Conservation (phyloP, 2,329 filamentous ascomycete species). For the Phialophora chinensis region DNA sequence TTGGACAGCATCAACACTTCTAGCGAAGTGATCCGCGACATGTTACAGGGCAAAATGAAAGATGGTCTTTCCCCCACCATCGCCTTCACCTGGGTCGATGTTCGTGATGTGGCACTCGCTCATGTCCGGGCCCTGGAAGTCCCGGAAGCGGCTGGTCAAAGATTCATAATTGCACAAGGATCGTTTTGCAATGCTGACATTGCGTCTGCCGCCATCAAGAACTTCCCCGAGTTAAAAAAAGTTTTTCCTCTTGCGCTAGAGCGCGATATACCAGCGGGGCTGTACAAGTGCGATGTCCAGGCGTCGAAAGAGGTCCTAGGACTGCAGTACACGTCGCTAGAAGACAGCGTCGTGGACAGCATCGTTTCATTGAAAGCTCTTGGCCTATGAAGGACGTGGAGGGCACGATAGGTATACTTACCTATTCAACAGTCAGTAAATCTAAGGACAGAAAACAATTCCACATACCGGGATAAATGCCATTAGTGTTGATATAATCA, state of each 20-base stretch:
- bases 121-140: constrained; percentile 29
- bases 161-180: constrained; percentile 25
- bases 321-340: not conserved
- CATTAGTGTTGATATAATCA: too few species aligned
- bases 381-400: too few species aligned
- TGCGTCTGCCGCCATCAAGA: constrained; percentile 8
- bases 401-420: too few species aligned
- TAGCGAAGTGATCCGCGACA: constrained; percentile 43
- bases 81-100: constrained; percentile 22
- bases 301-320: not conserved
- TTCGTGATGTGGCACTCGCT: constrained; percentile 27
- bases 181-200: constrained; percentile 19
- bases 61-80: constrained; percentile 25
- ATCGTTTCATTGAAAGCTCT: too few species aligned
- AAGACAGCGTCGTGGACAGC: not conserved
- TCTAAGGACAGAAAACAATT: too few species aligned
- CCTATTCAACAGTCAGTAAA: too few species aligned
- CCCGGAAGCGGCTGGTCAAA: constrained; percentile 24
- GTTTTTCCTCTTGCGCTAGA: not conserved
- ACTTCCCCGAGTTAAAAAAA: constrained; percentile 17
- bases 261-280: not conserved
- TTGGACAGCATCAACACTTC: constrained; percentile 46
- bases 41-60: constrained; percentile 42
- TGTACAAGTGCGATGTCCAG: not conserved
- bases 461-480: too few species aligned